phyloP scores from a whole-genome alignment of 1,284 basidiomycete species.

The Fomitopsis pinicola region DNA sequence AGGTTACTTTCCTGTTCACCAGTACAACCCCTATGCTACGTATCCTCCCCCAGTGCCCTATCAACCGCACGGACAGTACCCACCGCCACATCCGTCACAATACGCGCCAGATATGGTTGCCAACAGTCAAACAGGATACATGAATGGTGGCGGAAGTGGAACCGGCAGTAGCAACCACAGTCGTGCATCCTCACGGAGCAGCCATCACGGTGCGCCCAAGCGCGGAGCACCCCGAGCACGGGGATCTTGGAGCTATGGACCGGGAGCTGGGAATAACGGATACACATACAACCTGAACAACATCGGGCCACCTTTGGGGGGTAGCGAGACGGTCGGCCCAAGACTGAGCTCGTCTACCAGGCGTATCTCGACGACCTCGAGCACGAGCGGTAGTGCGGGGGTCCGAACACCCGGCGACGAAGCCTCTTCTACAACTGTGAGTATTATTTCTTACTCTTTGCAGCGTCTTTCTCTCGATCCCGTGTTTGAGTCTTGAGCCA shows the following conservation, averaged over 20 bases:
- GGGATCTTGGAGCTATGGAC: constrained; percentile 64
- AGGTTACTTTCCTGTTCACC: constrained; percentile 32
- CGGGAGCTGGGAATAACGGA: constrained; percentile 49
- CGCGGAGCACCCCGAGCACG: constrained; percentile 42
- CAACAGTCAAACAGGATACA: constrained; percentile 11
- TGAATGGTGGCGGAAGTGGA: constrained; percentile 14
- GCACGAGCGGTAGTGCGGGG: constrained; percentile 45
- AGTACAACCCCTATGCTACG: constrained; percentile 41
- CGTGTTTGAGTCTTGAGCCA: constrained; percentile 7
- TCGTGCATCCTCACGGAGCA: constrained; percentile 30
- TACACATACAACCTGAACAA: constrained; percentile 35
- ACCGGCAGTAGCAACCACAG: constrained; percentile 26
- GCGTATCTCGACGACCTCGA: constrained; percentile 42
- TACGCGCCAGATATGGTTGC: constrained; percentile 23
- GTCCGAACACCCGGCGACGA: constrained; percentile 70
- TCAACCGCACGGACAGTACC: constrained; percentile 32
- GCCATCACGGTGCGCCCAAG: constrained; percentile 25
- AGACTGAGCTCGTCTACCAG: constrained; percentile 49
- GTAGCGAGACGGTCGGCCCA: constrained; percentile 51
- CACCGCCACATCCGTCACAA: constrained; percentile 16
- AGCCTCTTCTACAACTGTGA: constrained; percentile 67
- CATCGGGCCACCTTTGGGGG: constrained; percentile 44
- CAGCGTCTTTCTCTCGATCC: constrained; percentile 11
- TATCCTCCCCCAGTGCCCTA: constrained; percentile 37
- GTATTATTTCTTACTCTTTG: constrained; percentile 28